Base-by-base conservation (phyloP, 169 alveolate genomes). In the Plasmodium cynomolgi region DNA sequence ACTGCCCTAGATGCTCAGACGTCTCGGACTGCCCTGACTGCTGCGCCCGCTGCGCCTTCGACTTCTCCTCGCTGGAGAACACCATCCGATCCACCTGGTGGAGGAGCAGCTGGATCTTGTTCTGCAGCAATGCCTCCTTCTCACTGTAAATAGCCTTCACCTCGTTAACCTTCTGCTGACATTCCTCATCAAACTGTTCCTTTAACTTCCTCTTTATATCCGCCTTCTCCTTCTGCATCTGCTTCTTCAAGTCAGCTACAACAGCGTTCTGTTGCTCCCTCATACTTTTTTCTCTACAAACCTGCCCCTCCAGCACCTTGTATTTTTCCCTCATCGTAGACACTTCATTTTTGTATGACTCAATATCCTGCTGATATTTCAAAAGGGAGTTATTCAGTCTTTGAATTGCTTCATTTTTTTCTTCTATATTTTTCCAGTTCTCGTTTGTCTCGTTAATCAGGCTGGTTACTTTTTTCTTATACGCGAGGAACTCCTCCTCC, bases 121-220 rank as follows among this genome's bases (percentile, higher is more conserved):
- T 79, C 81, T 86, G 93, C 33, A 86, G 68, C 31, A 86, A 23
- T 56, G 79, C 68, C 20, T 86, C 93, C 39, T 86, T 86, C 39
- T 77, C 81, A 75, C 29, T 17, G 81, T 13, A 86, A 17, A 86
- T 44, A 2, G 41, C 85, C 41, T 86, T 86, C 26, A 86, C 31
- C 41, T 86, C 86, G 41, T 26, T 79, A 50, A 86, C 81, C 44
- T 86, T 86, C 71, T 71, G 56, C 39, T 86, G 93, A 17, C 37
- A 75, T 77, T 86, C 93, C 44, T 31, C 68, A 74, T 86, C 93
- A 56, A n/a, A 77, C n/a, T 31, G 37, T 34, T 86, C 93, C 81
- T 75, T 86, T 62, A 39, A 86, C 68, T 77, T 86, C n/a, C 68
- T 86, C 58, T 29, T 84, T 37, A 86, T 50, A 31, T 86, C 93